These are phyloP conservation scores for Phytophthora megakarya DNA, from an alignment of 352 stramenopile species.

Conservation along the genomic window DNA sequence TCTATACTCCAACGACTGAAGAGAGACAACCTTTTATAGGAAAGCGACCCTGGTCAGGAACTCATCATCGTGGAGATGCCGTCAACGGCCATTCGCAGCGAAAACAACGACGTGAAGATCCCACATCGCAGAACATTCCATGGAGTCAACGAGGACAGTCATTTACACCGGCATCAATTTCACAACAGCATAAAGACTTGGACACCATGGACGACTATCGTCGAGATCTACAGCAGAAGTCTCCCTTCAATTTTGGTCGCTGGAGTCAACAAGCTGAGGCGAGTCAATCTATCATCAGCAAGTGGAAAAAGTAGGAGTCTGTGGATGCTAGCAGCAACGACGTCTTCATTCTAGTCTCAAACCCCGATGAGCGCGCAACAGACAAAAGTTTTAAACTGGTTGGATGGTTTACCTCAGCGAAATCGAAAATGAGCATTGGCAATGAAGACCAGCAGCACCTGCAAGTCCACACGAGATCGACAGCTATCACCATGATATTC, in stretches of 20 bases:
- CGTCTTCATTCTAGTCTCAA: no score
- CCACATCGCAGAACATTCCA: slow-evolving; percentile 10
- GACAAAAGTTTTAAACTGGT: no score
- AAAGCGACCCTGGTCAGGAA: slow-evolving; percentile 20
- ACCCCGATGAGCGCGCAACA: no score
- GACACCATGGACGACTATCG: slow-evolving; percentile 38
- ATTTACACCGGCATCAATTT: slow-evolving; percentile 1
- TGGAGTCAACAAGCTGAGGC: slow-evolving; percentile 42
- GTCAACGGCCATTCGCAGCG: slow-evolving; percentile 4
- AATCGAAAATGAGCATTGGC: no score
- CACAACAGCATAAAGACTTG: slow-evolving; percentile 18
- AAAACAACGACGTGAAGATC: slow-evolving; percentile 18
- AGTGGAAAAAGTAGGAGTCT: slow-evolving; percentile 50
- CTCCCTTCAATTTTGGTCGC: slow-evolving; percentile 39
- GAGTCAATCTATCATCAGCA: slow-evolving; percentile 42
- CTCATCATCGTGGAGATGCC: background rate
- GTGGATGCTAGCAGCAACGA: no score
- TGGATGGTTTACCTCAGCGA: no score
- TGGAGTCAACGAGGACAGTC: slow-evolving; percentile 16
- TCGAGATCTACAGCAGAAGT: slow-evolving; percentile 5
- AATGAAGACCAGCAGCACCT: no score
- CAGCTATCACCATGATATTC: no score
- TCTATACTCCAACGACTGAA: slow-evolving; percentile 16
- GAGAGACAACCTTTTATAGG: background rate
- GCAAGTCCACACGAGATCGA: no score